A percentile compares a stretch with the other conserved stretches of the same genome.
Evolutionary conservation across 495 filamentous ascomycete genomes (phyloP).

Genomic region (Hypomontagnella submonticulosa): DNA sequence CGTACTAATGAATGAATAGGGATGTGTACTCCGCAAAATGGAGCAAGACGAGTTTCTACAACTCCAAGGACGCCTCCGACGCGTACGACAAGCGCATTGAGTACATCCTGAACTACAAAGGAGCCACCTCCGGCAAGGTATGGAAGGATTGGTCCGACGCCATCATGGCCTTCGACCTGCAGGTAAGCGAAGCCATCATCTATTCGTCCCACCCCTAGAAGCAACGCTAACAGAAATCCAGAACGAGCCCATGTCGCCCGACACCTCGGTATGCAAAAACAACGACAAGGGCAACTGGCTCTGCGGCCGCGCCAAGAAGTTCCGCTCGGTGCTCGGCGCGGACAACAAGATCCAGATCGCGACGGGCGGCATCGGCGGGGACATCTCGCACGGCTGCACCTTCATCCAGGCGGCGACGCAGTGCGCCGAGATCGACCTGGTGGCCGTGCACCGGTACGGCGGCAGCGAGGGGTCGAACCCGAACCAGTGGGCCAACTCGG

Average conservation of each 20-base stretch:
- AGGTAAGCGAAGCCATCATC: conserved; percentile 1
- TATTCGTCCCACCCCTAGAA: neutral
- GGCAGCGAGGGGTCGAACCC: conserved; percentile 31
- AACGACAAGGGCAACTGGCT: conserved; percentile 50
- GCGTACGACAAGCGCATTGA: conserved; percentile 50
- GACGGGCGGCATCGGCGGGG: conserved; percentile 45
- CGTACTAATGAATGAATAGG: conserved; percentile 6
- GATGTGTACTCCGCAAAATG: conserved; percentile 49
- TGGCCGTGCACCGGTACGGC: conserved; percentile 45
- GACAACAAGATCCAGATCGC: conserved; percentile 44
- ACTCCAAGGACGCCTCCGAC: conserved; percentile 40
- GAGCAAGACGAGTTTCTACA: conserved; percentile 48
- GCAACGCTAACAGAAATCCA: conserved; percentile 19
- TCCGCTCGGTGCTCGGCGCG: conserved; percentile 33
- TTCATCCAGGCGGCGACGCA: conserved; percentile 35
- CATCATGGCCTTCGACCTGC: conserved; percentile 54
- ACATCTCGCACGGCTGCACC: conserved; percentile 42
- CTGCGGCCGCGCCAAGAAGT: conserved; percentile 45
- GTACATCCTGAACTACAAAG: conserved; percentile 50
- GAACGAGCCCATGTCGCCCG: conserved; percentile 52
- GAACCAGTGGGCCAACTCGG: conserved; percentile 29
- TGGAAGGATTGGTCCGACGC: conserved; percentile 52
- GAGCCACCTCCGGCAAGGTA: conserved; percentile 44
- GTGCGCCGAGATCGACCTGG: conserved; percentile 43
- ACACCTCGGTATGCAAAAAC: conserved; percentile 29